Evolutionary conservation across 306 rosid species (phyloP), one percentile per base, ranked within the genome.

Genomic region (Cucurbita maxima): DNA sequence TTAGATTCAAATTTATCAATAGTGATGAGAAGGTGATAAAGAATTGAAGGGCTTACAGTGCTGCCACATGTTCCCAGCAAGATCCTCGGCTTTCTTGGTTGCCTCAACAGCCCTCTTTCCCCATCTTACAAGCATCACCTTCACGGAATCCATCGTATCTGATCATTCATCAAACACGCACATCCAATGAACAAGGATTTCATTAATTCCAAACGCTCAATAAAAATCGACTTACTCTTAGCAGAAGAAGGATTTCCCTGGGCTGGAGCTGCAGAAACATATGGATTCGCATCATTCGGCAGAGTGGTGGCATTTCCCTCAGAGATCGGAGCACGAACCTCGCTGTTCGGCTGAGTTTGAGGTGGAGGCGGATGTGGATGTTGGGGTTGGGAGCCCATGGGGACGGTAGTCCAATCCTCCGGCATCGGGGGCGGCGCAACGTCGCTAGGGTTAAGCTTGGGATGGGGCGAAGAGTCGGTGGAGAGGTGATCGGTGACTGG

Each of bases 21-120:
- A 48, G 16, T 8, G 74, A 50, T 47, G 44, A 69, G 74, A 48
- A 67, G 55, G 12, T 45, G 20, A 5, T 4, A 64, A 64, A 43
- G 53, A 43, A 64, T 3, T 3, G 34, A 7, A 56, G 81, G 34
- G 77, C 85, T 85, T 77, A 95, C 97, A 80, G 83, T 91, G 99
- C 76, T 91, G 97, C 99, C 99, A 95, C 96, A 91, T 86, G 73
- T 91, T 89, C 16, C 96, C 97, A 54, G 97, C 97, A 34, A 91
- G 91, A 87, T 89, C 99, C 78, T 95, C 92, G 1, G 97, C 92
- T 85, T 86, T 95, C 84, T 95, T 95, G 70, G 97, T 86, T 50
- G 96, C 95, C 15, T 91, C 97, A 13, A 88, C 96, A 2, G 99
- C 99, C 82, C 82, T 95, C 87, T 95, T 95, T 5, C 99, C 91